Base-by-base conservation (phyloP, 164 flowering plant genomes). In the Hamamelis virginiana region DNA sequence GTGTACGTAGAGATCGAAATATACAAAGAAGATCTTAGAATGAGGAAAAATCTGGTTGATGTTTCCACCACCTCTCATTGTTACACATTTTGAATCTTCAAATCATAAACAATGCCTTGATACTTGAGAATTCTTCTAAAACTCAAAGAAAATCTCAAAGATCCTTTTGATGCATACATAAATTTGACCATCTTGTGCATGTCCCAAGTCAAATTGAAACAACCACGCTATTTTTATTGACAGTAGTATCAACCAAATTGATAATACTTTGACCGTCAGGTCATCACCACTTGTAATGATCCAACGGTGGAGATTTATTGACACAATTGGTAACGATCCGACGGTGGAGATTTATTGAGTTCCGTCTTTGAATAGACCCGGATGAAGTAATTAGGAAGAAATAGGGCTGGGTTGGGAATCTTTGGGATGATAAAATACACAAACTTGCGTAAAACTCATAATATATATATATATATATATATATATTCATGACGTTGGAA, bases 21-120 rank as follows among this genome's bases (percentile, higher is more conserved):
- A n/a, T 9, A 44, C 79, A 80, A 50, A 68, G 70, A 65, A 74
- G 68, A 73, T 75, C 77, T 71, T 68, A 2, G n/a, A 60, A 59
- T 8, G 61, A 45, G 56, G 59, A 72, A 70, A 74, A 56, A 65
- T 67, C 63, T 67, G 50, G 56, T 9, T 65, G 58, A 53, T 76
- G 80, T 71, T 62, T 64, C 80, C 72, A n/a, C 44, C 27, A 27
- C 0, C 44, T 13, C 18, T 3, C 51, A 19, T n/a, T n/a, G n/a
- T 27, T 23, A 67, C 59, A 60, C 27, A 19, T 58, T 55, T 1
- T 55, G 22, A 10, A 8, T 53, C 26, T 9, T 5, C 3, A 19
- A 1, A 51, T 33, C 6, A 2, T 33, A 33, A 22, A 11, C 13
- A 25, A 2, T 55, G 48, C 45, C 69, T 22, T 59, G 65, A 72